phyloP scores from a whole-genome alignment of 495 filamentous ascomycete species.

The Penicillium herquei region DNA sequence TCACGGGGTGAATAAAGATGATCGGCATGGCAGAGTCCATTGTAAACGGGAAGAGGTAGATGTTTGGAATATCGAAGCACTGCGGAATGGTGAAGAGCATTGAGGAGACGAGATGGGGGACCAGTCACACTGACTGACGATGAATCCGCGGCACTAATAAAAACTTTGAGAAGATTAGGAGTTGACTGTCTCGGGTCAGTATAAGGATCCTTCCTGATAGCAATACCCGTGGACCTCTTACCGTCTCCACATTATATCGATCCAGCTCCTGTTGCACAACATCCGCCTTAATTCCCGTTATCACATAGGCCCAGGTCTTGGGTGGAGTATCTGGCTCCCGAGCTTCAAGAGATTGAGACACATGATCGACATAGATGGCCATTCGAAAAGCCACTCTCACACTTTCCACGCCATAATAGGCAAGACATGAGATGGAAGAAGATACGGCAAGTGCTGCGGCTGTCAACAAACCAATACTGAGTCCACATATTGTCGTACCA shows the following conservation, averaged over 20 bases:
- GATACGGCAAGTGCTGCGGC: constrained; percentile 37
- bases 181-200: not conserved
- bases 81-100: constrained; percentile 27
- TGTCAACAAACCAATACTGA: constrained; percentile 41
- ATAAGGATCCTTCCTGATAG: not conserved
- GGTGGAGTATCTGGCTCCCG: constrained; percentile 15
- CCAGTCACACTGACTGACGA: constrained; percentile 42
- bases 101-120: constrained; percentile 38
- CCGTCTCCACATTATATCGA: constrained; percentile 19
- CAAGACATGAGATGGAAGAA: constrained; percentile 21
- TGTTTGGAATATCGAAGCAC: constrained; percentile 31
- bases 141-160: constrained; percentile 35
- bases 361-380: constrained; percentile 31
- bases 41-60: constrained; percentile 11
- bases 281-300: constrained; percentile 27
- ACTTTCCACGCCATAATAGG: constrained; percentile 23
- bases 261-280: constrained; percentile 38
- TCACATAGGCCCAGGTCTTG: constrained; percentile 43
- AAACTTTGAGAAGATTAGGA: constrained; percentile 28
- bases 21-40: constrained; percentile 7
- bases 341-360: constrained; percentile 34
- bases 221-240: too few species aligned
- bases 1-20: not conserved
- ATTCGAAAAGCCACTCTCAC: constrained; percentile 38
- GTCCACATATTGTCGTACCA: constrained; percentile 20